A percentile compares a stretch with the other conserved stretches of the same genome.
phyloP scores from a whole-genome alignment of 192 early-diverging fungal genomes.

The Backusella morwellensis region DNA sequence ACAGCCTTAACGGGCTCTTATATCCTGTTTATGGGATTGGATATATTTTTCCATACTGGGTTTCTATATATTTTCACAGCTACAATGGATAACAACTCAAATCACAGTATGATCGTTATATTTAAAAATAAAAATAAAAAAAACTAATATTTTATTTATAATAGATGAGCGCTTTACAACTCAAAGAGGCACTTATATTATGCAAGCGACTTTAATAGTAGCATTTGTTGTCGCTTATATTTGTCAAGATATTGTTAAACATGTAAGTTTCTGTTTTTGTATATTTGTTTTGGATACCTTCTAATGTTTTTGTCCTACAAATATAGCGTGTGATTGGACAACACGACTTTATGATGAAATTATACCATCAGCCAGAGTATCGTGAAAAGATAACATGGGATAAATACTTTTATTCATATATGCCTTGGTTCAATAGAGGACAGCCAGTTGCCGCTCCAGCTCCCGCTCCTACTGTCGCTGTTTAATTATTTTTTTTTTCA shows the following conservation, averaged over 20 bases:
- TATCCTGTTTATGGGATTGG: conserved; percentile 36
- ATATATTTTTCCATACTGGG: conserved; percentile 42
- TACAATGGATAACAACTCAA: conserved; percentile 17
- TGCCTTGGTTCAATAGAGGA: background rate
- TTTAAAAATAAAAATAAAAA: background rate
- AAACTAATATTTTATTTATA: background rate
- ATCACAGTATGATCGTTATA: conserved; percentile 6
- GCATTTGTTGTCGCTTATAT: background rate
- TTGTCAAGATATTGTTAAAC: background rate
- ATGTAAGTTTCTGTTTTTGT: background rate
- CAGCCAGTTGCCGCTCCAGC: background rate
- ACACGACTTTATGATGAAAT: background rate
- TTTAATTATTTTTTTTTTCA: background rate
- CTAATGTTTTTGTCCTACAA: background rate
- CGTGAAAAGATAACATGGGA: background rate
- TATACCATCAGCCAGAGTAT: background rate
- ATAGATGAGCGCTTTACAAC: background rate
- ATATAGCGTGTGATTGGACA: background rate
- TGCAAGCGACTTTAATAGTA: conserved; percentile 1
- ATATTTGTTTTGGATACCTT: background rate
- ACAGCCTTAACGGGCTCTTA: conserved; percentile 39
- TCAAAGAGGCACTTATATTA: background rate
- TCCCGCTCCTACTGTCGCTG: background rate
- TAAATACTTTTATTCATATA: background rate
- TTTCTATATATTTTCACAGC: conserved; percentile 28